These are phyloP conservation scores for Kwoniella heveanensis DNA, from an alignment of 768 basidiomycete species.

Conservation along the genomic window DNA sequence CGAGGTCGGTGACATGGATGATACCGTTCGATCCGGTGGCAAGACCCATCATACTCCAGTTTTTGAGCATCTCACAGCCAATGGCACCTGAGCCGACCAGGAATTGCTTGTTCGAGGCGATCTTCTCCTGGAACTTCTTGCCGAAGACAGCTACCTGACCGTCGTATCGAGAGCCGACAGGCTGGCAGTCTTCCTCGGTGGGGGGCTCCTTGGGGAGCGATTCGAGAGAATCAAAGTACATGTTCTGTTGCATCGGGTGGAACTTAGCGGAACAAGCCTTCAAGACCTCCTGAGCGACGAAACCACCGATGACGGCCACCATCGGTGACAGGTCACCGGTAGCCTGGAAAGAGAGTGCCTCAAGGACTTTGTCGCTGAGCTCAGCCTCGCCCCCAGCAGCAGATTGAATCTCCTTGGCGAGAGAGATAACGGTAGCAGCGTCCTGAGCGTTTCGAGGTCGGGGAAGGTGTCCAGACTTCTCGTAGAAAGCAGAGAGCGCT, in stretches of 20 bases:
- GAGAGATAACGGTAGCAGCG: conserved; percentile 67
- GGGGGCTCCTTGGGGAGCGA: conserved; percentile 78
- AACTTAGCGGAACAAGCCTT: conserved; percentile 98
- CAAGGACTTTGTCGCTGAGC: conserved; percentile 74
- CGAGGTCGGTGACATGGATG: conserved; percentile 93
- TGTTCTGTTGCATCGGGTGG: conserved; percentile 89
- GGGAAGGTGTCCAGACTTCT: conserved; percentile 70
- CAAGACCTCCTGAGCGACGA: conserved; percentile 95
- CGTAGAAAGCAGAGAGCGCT: conserved; percentile 76
- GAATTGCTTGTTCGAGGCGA: conserved; percentile 87
- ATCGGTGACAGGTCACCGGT: conserved; percentile 86
- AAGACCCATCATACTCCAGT: conserved; percentile 99
- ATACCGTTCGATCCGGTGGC: conserved; percentile 72
- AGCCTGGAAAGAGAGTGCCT: conserved; percentile 87
- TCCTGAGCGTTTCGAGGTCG: conserved; percentile 80
- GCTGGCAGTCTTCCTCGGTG: conserved; percentile 79
- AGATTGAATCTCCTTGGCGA: conserved; percentile 71
- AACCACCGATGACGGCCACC: conserved; percentile 91
- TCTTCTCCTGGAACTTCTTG: conserved; percentile 85
- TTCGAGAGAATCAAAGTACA: conserved; percentile 97
- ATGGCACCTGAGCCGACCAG: conserved; percentile 98
- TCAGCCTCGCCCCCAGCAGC: conserved; percentile 63
- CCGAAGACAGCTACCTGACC: conserved; percentile 96
- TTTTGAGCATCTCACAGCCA: conserved; percentile 99
- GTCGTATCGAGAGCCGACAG: conserved; percentile 82